Evolutionary conservation across 2,329 filamentous ascomycete species (phyloP).

Genomic region (Parastagonospora nodorum): DNA sequence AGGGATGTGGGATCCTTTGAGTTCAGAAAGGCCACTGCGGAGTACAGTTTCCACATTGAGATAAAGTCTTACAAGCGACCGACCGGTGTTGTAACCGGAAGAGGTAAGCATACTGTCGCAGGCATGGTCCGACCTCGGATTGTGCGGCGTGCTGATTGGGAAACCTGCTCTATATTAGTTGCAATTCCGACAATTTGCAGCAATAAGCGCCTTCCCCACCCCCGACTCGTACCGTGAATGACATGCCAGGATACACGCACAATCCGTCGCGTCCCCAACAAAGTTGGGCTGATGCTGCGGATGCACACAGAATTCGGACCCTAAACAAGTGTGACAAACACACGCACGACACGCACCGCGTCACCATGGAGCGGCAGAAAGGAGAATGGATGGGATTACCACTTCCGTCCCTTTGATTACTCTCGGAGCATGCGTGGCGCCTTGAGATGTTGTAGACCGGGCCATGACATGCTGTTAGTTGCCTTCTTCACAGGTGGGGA

Average conservation of each 20-base stretch:
- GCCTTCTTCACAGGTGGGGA: too few relatives aligned
- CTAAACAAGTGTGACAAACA: slow-evolving; percentile 20
- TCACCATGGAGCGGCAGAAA: slow-evolving; percentile 18
- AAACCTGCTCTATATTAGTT: slow-evolving; percentile 31
- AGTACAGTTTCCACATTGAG: slow-evolving; percentile 18
- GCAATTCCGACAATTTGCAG: slow-evolving; percentile 21
- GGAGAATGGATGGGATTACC: slow-evolving; percentile 17
- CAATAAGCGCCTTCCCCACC: slow-evolving; percentile 19
- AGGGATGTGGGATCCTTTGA: slow-evolving; percentile 8
- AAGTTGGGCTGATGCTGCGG: slow-evolving; percentile 4
- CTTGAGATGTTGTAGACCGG: too few relatives aligned
- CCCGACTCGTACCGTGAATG: slow-evolving; percentile 14
- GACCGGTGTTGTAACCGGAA: slow-evolving; percentile 31
- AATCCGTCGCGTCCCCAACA: slow-evolving; percentile 4
- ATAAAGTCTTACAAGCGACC: slow-evolving; percentile 25
- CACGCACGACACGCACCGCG: slow-evolving; percentile 4
- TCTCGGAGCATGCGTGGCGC: not conserved
- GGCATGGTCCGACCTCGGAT: slow-evolving; percentile 28
- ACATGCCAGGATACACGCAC: slow-evolving; percentile 11
- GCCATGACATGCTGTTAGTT: too few relatives aligned
- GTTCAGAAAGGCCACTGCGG: slow-evolving; percentile 22
- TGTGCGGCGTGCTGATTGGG: slow-evolving; percentile 10
- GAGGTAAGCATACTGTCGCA: slow-evolving; percentile 28
- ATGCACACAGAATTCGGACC: slow-evolving; percentile 16
- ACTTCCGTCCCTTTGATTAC: slow-evolving; percentile 18